These are phyloP conservation scores for Calonectria pseudoreteaudii DNA, from an alignment of 2,329 filamentous ascomycete genomes.

Conservation along the genomic window DNA sequence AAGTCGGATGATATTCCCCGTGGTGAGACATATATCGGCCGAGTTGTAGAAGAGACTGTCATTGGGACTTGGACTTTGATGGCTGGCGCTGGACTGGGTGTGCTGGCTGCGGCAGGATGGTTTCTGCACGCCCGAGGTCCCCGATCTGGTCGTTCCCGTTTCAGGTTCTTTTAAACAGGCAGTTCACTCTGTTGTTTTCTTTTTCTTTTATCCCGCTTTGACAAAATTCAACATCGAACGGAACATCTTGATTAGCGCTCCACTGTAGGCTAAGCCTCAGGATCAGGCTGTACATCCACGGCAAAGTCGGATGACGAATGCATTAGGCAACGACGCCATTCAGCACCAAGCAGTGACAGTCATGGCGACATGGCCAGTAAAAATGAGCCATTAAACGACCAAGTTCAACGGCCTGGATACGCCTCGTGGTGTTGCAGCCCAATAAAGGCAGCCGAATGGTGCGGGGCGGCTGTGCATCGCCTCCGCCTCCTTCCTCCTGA, in stretches of 20 bases:
- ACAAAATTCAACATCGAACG: background rate
- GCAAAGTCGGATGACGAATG: background rate
- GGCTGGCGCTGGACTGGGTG: background rate
- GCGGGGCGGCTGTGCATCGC: background rate
- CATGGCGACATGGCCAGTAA: background rate
- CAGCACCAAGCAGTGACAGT: background rate
- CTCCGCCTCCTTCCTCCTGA: background rate
- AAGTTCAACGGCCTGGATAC: background rate
- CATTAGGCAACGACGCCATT: background rate
- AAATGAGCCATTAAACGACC: background rate
- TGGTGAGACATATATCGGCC: conserved; percentile 5
- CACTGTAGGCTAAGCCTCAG: background rate
- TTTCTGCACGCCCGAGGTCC: background rate
- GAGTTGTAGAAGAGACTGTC: conserved; percentile 7
- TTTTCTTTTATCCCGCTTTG: background rate
- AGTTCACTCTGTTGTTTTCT: background rate
- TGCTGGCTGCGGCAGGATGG: background rate
- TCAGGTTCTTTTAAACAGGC: background rate
- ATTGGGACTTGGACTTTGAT: background rate
- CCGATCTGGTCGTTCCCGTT: background rate
- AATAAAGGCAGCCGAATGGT: background rate
- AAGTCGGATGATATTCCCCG: background rate
- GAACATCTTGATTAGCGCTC: background rate
- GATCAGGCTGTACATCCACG: background rate
- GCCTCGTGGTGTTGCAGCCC: background rate